Conservation (phyloP, 768 basidiomycete species). For the Leucosporidium yakuticum region DNA sequence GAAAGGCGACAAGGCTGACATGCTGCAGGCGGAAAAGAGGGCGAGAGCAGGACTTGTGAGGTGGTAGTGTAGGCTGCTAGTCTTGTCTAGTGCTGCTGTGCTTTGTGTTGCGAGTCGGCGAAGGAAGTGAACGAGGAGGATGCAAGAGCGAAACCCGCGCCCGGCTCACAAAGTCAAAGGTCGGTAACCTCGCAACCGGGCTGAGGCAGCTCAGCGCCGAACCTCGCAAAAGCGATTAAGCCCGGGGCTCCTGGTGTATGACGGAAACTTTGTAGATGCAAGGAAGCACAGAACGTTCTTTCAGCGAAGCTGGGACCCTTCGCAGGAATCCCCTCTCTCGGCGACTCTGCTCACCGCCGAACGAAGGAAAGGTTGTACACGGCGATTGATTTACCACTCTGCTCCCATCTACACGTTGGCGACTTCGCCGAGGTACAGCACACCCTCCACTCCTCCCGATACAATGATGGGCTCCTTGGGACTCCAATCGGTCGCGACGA, state of each 20-base stretch:
- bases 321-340: too few species aligned
- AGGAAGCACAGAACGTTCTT: too few species aligned
- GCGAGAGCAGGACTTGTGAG: neutral
- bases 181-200: too few species aligned
- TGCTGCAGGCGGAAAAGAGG: neutral
- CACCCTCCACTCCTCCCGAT: conserved; percentile 27
- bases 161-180: neutral
- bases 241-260: too few species aligned
- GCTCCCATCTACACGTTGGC: conserved; percentile 1
- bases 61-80: neutral
- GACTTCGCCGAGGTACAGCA: conserved; percentile 38
- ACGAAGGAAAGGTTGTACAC: neutral
- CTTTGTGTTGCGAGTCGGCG: too few species aligned
- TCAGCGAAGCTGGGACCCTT: too few species aligned
- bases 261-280: too few species aligned
- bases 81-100: neutral
- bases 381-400: neutral
- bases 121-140: neutral
- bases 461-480: conserved; percentile 79
- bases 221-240: too few species aligned
- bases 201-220: too few species aligned
- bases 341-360: too few species aligned
- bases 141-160: neutral
- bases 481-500: conserved; percentile 92
- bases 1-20: conserved; percentile 60